Base-by-base conservation (phyloP, 192 early-diverging fungal genomes). In the Mortierella alpina region DNA sequence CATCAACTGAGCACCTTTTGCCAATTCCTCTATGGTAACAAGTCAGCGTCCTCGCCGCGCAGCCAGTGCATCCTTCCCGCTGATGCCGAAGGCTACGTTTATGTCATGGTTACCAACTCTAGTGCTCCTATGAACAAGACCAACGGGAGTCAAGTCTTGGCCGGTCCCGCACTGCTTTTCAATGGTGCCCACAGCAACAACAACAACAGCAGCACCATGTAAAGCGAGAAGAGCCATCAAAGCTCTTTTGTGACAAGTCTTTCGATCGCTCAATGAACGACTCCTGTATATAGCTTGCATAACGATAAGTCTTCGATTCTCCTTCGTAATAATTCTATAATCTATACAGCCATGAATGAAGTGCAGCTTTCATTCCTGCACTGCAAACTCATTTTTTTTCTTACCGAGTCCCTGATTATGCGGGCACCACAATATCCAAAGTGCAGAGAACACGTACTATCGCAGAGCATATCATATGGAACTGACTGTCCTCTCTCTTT, bases 91-190 rank as follows among this genome's bases (percentile, higher is more conserved):
- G 74, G 67, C 1, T 77, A 77, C 39, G 55, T 70, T 42, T 70
- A 46, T 49, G 62, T 77, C 18, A 13, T 70, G 2, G 41, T 77
- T 55, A 77, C 74, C 13, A 42, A 50, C 55, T 8, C n/a, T 48
- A 56, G 40, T 4, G 54, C 40, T n/a, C 61, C 74, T 7, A 15
- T 77, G 40, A 61, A 42, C 51, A 4, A 53, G n/a, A 39, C 14
- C 42, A 48, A 39, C 31, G 41, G 63, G 11, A 63, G 60, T 6
- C 46, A 57, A 7, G 59, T 77, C 59, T n/a, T 77, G 10, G 74
- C 74, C 22, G 74, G 67, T n/a, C 74, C 74, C 12, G 54, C 67
- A 9, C 17, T 70, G 48, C 55, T 77, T 46, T 77, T 77, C 54
- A 72, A 60, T 41, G 66, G 66, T 18, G 49, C 10, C 12, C 73